A percentile compares a stretch with the other conserved stretches of the same genome.
phyloP scores from a whole-genome alignment of 257 asterid genomes.

The Primulina tabacum region DNA sequence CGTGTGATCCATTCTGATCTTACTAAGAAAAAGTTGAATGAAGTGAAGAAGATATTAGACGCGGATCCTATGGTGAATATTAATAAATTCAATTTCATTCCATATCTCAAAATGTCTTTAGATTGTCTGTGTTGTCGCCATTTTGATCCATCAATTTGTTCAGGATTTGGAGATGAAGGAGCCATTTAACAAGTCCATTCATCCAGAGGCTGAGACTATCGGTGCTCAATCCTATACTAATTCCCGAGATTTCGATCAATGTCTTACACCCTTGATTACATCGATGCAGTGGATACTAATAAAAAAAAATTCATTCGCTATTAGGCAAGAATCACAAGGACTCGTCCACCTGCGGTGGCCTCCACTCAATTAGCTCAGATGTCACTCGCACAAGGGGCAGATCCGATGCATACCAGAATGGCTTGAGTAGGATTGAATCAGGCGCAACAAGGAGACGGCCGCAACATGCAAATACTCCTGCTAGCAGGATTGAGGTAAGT shows the following conservation, averaged over 20 bases:
- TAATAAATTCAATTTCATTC: neutral
- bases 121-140: slow-evolving; percentile 8
- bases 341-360: slow-evolving; percentile 86
- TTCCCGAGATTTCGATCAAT: neutral
- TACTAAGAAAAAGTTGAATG: slow-evolving; percentile 60
- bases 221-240: slow-evolving; percentile 32
- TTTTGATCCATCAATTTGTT: slow-evolving; percentile 22
- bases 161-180: slow-evolving; percentile 59
- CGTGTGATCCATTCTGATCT: slow-evolving; percentile 86
- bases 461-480: slow-evolving; percentile 62
- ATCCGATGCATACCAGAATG: slow-evolving; percentile 41
- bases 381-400: slow-evolving; percentile 66
- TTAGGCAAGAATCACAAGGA: slow-evolving; percentile 51
- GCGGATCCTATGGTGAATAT: slow-evolving; percentile 53
- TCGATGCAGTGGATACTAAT: neutral
- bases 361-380: slow-evolving; percentile 90
- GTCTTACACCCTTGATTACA: neutral
- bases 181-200: slow-evolving; percentile 36
- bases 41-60: slow-evolving; percentile 60
- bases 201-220: slow-evolving; percentile 32
- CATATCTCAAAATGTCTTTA: slow-evolving; percentile 8
- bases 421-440: slow-evolving; percentile 47
- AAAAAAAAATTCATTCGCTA: slow-evolving; percentile 1
- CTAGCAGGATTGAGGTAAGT: slow-evolving; percentile 71
- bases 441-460: slow-evolving; percentile 45